Percentiles rank a stretch among this genome's conserved stretches.
These are phyloP conservation scores for Penicillium sp. DNA, from an alignment of 2,329 filamentous ascomycete species.

Conservation along the genomic window DNA sequence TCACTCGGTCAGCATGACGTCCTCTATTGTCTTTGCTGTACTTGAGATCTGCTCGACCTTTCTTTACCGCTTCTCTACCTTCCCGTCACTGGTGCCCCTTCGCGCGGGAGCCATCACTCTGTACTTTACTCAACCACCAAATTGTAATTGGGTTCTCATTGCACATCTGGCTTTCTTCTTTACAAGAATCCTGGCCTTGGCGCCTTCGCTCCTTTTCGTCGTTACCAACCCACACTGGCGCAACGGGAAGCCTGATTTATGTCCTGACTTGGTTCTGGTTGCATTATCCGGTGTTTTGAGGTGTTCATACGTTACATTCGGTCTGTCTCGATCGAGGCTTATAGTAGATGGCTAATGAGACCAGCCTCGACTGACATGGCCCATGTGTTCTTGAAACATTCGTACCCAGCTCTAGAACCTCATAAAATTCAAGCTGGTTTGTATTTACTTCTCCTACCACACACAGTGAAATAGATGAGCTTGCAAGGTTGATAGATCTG, in stretches of 20 bases:
- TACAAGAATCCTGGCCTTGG: background rate
- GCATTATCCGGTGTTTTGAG: background rate
- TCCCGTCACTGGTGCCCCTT: background rate
- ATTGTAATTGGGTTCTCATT: constrained; percentile 12
- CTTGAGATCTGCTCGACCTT: background rate
- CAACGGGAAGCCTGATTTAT: background rate
- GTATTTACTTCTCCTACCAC: too few species aligned
- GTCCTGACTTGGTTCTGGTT: background rate
- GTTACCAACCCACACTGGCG: constrained; percentile 1
- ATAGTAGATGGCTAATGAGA: background rate
- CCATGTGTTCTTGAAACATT: background rate
- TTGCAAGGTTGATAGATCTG: too few species aligned
- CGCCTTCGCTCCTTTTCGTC: background rate
- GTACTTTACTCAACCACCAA: constrained; percentile 23
- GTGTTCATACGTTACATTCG: background rate
- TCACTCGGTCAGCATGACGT: background rate
- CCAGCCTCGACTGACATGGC: background rate
- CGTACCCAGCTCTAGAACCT: background rate
- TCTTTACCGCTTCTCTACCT: background rate
- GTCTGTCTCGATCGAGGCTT: background rate
- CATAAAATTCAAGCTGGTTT: background rate
- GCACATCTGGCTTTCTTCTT: background rate
- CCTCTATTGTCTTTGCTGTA: background rate
- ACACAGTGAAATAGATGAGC: too few species aligned
- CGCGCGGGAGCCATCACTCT: background rate